phyloP scores from a whole-genome alignment of 1,284 basidiomycete species.

The Ceratobasidium sp. region DNA sequence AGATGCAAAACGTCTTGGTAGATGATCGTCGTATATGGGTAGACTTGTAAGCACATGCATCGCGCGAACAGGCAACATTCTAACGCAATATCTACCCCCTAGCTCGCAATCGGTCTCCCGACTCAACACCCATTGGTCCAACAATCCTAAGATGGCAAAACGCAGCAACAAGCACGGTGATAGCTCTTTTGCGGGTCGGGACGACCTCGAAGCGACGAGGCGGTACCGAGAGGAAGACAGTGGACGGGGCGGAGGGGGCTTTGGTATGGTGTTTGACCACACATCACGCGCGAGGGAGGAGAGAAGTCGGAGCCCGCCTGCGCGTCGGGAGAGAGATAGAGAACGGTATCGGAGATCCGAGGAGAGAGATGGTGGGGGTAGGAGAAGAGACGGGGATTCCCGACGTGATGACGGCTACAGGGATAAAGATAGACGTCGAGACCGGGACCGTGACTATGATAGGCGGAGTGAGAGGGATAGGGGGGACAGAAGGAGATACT shows the following conservation, averaged over 20 bases:
- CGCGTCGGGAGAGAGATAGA: constrained; percentile 19
- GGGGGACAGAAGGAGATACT: constrained; percentile 48
- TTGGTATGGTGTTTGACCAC: constrained; percentile 82
- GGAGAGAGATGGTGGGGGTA: constrained; percentile 45
- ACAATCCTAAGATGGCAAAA: constrained; percentile 70
- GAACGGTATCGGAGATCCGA: constrained; percentile 33
- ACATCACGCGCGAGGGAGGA: constrained; percentile 42
- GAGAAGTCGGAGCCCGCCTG: constrained; percentile 46
- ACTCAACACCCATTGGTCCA: constrained; percentile 78
- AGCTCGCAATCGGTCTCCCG: constrained; percentile 92
- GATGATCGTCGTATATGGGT: constrained; percentile 99
- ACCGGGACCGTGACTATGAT: constrained; percentile 46
- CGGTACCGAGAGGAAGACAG: constrained; percentile 67
- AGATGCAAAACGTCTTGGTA: constrained; percentile 99
- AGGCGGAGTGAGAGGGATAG: constrained; percentile 37
- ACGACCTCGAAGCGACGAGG: constrained; percentile 76
- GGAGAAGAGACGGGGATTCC: constrained; percentile 47
- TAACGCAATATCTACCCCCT: constrained; percentile 3
- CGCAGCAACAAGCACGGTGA: constrained; percentile 54
- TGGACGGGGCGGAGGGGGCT: constrained; percentile 57
- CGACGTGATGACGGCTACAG: constrained; percentile 43
- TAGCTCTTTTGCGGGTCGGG: constrained; percentile 73
- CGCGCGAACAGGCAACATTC: not conserved
- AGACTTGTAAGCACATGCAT: constrained; percentile 78
- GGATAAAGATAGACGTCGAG: constrained; percentile 43